Evolutionary conservation across 1,139 yeast genomes (phyloP).

Genomic region (Hanseniaspora gamundiae): DNA sequence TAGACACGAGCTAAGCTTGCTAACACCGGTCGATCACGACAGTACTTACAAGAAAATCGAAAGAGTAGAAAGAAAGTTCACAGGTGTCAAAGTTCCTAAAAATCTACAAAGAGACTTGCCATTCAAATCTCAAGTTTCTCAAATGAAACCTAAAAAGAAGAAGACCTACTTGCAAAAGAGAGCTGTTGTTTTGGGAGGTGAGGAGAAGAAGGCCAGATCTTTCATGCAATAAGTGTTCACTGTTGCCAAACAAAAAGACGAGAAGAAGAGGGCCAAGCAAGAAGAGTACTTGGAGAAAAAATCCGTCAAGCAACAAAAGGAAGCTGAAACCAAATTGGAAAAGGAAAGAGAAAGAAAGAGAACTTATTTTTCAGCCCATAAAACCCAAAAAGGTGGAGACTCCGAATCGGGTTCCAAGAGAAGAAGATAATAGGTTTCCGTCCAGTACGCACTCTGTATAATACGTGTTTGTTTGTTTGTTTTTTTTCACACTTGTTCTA

Average conservation of each 20-base stretch:
- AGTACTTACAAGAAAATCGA: conserved; percentile 70
- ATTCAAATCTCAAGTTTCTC: conserved; percentile 77
- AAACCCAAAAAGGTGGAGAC: conserved; percentile 37
- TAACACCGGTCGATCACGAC: conserved; percentile 56
- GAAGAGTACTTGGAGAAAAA: conserved; percentile 67
- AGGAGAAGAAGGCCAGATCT: conserved; percentile 86
- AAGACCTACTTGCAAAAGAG: conserved; percentile 78
- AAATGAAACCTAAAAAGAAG: conserved; percentile 81
- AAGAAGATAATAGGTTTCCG: conserved; percentile 14
- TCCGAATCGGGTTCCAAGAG: conserved; percentile 16
- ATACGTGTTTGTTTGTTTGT: no score
- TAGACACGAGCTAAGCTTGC: conserved; percentile 60
- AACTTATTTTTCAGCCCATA: conserved; percentile 68
- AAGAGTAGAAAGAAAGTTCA: conserved; percentile 77
- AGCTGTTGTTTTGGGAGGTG: conserved; percentile 87
- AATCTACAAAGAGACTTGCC: conserved; percentile 69
- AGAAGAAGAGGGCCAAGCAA: conserved; percentile 58
- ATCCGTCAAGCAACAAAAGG: conserved; percentile 62
- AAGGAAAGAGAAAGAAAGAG: conserved; percentile 78
- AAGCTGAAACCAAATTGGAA: conserved; percentile 49
- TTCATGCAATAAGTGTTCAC: conserved; percentile 82
- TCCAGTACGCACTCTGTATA: no score
- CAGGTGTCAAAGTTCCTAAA: conserved; percentile 76
- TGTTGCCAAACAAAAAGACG: conserved; percentile 73
- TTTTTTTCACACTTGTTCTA: neutral